Conservation (phyloP, 306 rosid genomes). For the Pterocarpus macrocarpus region DNA sequence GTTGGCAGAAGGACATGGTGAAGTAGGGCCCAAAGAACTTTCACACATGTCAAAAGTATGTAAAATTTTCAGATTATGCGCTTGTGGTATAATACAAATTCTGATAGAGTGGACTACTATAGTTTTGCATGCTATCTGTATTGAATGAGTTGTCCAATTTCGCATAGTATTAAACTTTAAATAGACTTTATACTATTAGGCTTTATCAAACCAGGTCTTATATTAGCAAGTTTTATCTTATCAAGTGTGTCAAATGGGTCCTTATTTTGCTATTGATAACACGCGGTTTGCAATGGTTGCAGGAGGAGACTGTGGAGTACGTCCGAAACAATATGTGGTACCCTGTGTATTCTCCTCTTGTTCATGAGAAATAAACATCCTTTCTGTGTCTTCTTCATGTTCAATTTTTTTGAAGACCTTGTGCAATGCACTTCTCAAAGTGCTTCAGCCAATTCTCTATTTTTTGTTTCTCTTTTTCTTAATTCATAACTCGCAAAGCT, state of each 20-base stretch:
- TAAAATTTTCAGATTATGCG: constrained; percentile 5
- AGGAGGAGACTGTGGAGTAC: constrained; percentile 80
- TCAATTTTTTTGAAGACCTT: constrained; percentile 6
- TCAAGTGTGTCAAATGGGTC: neutral
- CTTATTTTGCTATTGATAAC: constrained; percentile 16
- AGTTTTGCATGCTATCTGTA: constrained; percentile 6
- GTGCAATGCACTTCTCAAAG: constrained; percentile 20
- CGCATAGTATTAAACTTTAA: too few relatives aligned
- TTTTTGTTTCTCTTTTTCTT: constrained; percentile 27
- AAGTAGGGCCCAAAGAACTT: constrained; percentile 81
- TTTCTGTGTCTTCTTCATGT: neutral
- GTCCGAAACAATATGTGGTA: constrained; percentile 81
- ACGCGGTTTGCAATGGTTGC: constrained; percentile 46
- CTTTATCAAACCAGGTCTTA: neutral
- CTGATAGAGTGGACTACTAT: constrained; percentile 11
- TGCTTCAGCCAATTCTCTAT: constrained; percentile 35
- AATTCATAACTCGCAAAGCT: neutral
- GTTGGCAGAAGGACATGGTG: constrained; percentile 86
- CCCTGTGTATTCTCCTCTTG: constrained; percentile 89
- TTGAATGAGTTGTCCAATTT: constrained; percentile 7
- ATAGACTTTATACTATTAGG: neutral
- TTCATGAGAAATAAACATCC: constrained; percentile 73
- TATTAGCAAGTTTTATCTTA: neutral
- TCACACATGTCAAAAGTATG: constrained; percentile 83
- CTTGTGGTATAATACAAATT: constrained; percentile 1